Base-by-base conservation (phyloP, 1,284 basidiomycete genomes). In the Testicularia cyperi region DNA sequence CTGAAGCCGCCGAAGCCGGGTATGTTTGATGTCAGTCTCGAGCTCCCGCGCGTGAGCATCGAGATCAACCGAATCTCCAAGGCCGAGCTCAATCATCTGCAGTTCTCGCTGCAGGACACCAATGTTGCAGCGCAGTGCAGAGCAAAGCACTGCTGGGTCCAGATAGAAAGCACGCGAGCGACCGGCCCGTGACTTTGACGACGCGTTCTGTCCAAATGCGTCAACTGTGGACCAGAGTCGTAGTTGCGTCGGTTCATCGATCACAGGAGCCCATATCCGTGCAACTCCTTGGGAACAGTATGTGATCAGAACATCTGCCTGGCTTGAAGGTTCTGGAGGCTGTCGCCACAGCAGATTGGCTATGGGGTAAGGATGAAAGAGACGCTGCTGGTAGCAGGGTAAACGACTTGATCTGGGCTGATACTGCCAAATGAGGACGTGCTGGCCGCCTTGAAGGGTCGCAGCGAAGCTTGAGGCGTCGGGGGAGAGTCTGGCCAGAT, bases 201-300 rank as follows among this genome's bases (percentile, higher is more conserved):
- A 13, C 30, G 8, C 30, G 8, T 32, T 9, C 9, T 32, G 21
- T 31, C 7, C 10, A 14, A 3, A 15, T 22, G n/a, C n/a, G n/a
- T n/a, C n/a, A n/a, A n/a, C n/a, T n/a, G 48, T 53, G 27, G 54
- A 52, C 51, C 58, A 65, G 2, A 70, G 56, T 23, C 54, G 58
- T n/a, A 71, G 48, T 13, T 52, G 46, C 3, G 56, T 37, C 4
- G 66, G 66, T 15, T 71, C 56, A 32, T 71, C 68, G 28, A 71
- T 67, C 35, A 68, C 66, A 2, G 68, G 52, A 6, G 60, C 49
- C 63, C 65, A 70, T 26, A 70, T 35, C 8, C 61, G 53, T 18
- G 53, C 54, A 2, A 60, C 48, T 16, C 66, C 66, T 19, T 70
- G 66, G 9, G 38, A 36, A 9, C 58, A 45, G 26, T 48, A 52